Percentiles rank a stretch among this genome's conserved stretches.
phyloP scores from a whole-genome alignment of 2,329 filamentous ascomycete genomes.

The Aureobasidium musti region DNA sequence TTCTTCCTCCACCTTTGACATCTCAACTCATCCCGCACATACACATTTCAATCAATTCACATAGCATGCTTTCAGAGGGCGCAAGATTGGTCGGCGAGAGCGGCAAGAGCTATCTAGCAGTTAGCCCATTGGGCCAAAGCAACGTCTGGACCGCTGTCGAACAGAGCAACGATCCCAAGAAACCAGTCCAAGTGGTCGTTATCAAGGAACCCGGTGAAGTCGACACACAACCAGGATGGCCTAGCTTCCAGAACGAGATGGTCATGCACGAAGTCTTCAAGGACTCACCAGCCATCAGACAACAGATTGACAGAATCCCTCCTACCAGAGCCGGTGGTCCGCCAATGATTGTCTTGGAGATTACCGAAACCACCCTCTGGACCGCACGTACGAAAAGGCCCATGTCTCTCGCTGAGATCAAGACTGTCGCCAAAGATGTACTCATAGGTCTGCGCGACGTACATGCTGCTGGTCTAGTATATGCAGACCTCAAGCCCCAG shows the following conservation, averaged over 20 bases:
- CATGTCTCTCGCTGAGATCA: constrained; percentile 36
- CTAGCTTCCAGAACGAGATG: constrained; percentile 38
- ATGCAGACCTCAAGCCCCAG: constrained; percentile 39
- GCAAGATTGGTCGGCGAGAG: constrained; percentile 34
- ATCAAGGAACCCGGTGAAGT: constrained; percentile 36
- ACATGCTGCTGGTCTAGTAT: constrained; percentile 37
- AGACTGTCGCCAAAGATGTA: constrained; percentile 33
- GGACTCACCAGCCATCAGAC: constrained; percentile 33
- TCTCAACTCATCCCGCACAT: neutral
- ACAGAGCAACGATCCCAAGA: constrained; percentile 30
- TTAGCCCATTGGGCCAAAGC: constrained; percentile 36
- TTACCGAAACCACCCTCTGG: constrained; percentile 36
- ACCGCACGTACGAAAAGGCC: constrained; percentile 36
- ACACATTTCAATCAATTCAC: neutral
- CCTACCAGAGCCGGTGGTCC: constrained; percentile 30
- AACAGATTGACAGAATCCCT: constrained; percentile 37
- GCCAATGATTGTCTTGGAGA: constrained; percentile 38
- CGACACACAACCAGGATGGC: constrained; percentile 33
- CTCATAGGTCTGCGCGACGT: constrained; percentile 35
- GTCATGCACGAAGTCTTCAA: constrained; percentile 40
- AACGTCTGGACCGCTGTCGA: constrained; percentile 38
- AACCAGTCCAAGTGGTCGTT: constrained; percentile 32
- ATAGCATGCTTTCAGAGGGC: constrained; percentile 34
- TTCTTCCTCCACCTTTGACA: constrained; percentile 5
- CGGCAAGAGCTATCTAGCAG: constrained; percentile 37